Base-by-base conservation (phyloP, 371 early-diverging fungal genomes). In the Mortierella sp. region DNA sequence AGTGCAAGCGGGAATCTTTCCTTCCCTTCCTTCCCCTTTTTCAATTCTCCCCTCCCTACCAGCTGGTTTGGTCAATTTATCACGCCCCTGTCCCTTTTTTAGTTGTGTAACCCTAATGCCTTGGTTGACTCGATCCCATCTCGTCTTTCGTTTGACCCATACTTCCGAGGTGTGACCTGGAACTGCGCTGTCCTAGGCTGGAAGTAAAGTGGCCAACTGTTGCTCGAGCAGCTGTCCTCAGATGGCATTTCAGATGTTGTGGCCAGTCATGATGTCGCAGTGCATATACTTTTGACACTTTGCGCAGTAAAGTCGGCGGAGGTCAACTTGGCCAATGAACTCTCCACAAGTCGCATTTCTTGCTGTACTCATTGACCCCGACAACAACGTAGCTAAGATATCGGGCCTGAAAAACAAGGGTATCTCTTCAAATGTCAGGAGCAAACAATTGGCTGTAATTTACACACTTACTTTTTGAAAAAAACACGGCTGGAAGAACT, bases 1-100 rank as follows among this genome's bases (percentile, higher is more conserved):
- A 49, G 79, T 18, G 65, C 21, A 58, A 77, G 72, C 68, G 68
- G 78, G 78, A 77, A 77, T 35, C 35, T 35, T 35, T 32, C 32
- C 32, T 32, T 32, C 32, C 32, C 32, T 32, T 12, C 32, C 58
- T 11, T 58, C 11, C 32, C 14, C 29, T 18, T 16, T 35, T 18
- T 38, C 65, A 7, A 3, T n/a, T 55, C 5, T n/a, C 10, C 10
- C 10, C 10, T 8, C 5, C n/a, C 55, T 27, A 27, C 29, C 58
- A 27, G 3, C 12, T 35, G 35, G 35, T 4, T 55, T 0, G 5
- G 65, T 65, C 65, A 65, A 38, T 65, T 38, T 38, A 10, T 21
- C 65, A 38, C 24, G 65, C 65, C 65, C 8, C 65, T 38, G 10
- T 11, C 8, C 21, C 41, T 18, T 18, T 35, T 21, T 35, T 38